Evolutionary conservation across 176 grass and related monocot species (phyloP).

Genomic region (Musa beccarii): DNA sequence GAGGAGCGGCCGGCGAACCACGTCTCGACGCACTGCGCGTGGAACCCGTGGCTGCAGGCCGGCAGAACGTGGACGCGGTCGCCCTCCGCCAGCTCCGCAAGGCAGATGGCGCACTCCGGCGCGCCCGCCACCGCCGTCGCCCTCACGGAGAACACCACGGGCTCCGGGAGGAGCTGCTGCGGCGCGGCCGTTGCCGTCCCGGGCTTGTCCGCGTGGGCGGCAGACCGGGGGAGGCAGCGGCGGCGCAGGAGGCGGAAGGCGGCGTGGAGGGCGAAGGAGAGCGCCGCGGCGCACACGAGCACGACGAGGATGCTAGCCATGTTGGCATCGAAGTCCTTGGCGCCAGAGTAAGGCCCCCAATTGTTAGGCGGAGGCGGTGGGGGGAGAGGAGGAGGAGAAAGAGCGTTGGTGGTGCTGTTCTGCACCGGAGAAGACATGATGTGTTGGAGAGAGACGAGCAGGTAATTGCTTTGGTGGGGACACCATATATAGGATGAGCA

Average conservation of each 20-base stretch:
- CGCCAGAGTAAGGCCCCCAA: constrained; percentile 65
- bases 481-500: no score
- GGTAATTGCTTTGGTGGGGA: no score
- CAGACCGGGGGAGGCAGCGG: neutral
- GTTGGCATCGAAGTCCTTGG: constrained; percentile 68
- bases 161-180: constrained; percentile 15
- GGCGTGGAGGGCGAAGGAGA: constrained; percentile 80
- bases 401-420: no score
- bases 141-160: constrained; percentile 12
- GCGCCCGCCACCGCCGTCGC: constrained; percentile 19
- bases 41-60: constrained; percentile 77
- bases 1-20: constrained; percentile 61
- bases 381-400: no score
- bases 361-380: constrained; percentile 21
- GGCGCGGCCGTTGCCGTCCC: constrained; percentile 19
- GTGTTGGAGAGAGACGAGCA: no score
- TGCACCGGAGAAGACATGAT: no score
- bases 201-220: neutral
- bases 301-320: constrained; percentile 79
- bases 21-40: constrained; percentile 69
- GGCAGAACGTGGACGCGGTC: constrained; percentile 70
- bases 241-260: constrained; percentile 42
- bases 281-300: constrained; percentile 59
- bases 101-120: constrained; percentile 81
- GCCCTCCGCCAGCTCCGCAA: constrained; percentile 69